Evolutionary conservation across 208 protist genomes (phyloP).

Genomic region (Spongospora subterranea): DNA sequence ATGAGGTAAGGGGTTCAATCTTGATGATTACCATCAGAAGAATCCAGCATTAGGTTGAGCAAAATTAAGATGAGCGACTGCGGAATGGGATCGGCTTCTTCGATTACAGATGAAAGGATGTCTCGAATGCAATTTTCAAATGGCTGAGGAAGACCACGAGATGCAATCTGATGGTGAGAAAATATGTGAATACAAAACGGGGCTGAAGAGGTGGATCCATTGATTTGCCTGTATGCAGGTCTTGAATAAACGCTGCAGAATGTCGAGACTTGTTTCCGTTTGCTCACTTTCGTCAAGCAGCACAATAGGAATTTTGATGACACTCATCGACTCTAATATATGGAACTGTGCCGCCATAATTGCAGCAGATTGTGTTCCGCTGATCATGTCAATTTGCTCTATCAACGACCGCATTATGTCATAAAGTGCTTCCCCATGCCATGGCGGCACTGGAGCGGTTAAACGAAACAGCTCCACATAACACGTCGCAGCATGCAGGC

Average conservation of each 20-base stretch:
- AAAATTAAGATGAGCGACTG: neutral
- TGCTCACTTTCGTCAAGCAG: slow-evolving; percentile 4
- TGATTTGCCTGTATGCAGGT: neutral
- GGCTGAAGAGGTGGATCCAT: too few relatives aligned
- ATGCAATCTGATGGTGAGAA: too few relatives aligned
- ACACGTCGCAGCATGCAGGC: neutral
- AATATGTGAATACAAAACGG: too few relatives aligned
- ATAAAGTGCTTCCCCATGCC: neutral
- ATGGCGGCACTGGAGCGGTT: neutral
- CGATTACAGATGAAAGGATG: slow-evolving; percentile 4
- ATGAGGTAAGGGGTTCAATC: neutral
- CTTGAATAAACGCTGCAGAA: neutral
- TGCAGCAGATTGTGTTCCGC: neutral
- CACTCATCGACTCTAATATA: slow-evolving; percentile 15
- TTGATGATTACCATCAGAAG: neutral
- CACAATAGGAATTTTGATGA: neutral
- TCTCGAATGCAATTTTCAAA: slow-evolving; percentile 47
- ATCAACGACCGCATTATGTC: neutral
- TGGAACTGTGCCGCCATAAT: slow-evolving; percentile 16
- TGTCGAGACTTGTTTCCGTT: neutral
- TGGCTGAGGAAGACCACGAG: slow-evolving; percentile 10
- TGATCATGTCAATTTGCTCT: neutral
- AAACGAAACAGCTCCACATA: slow-evolving; percentile 13
- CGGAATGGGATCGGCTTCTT: slow-evolving; percentile 45
- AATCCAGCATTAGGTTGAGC: neutral